Evolutionary conservation across 345 rosid genomes (phyloP).

Genomic region (Citrus medica): DNA sequence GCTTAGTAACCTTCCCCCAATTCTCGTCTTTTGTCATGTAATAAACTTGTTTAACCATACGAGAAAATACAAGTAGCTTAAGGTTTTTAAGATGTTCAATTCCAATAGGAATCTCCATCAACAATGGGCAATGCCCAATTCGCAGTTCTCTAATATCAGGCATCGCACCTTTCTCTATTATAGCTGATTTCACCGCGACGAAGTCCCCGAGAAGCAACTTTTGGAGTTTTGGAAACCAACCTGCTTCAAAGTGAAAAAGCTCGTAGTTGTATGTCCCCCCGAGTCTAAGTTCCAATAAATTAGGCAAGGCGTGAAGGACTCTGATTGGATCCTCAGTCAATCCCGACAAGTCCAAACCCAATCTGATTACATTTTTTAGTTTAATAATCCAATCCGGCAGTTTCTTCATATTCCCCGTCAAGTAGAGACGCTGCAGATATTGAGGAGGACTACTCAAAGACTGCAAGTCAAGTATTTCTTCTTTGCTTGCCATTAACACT

Average conservation of each 20-base stretch:
- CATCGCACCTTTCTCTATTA: neutral
- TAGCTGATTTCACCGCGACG: neutral
- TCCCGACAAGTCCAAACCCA: neutral
- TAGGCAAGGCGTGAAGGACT: neutral
- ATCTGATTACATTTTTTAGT: neutral
- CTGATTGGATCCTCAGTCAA: neutral
- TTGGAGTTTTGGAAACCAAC: neutral
- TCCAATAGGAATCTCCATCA: too few relatives aligned
- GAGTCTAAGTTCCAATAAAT: constrained; percentile 1
- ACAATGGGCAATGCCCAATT: too few relatives aligned
- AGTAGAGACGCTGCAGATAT: too few relatives aligned
- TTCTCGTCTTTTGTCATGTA: too few relatives aligned
- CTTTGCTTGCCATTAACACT: neutral
- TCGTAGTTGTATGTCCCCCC: neutral
- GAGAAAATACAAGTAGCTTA: rapidly evolving
- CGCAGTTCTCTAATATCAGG: too few relatives aligned
- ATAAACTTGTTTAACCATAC: too few relatives aligned
- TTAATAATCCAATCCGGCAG: constrained; percentile 6
- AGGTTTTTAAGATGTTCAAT: too few relatives aligned
- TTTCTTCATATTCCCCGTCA: neutral
- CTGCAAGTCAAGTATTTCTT: constrained; percentile 3
- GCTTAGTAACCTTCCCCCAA: neutral
- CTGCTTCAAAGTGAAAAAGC: neutral
- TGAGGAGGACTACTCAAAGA: neutral
- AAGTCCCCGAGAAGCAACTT: neutral